Conservation (phyloP, 768 basidiomycete genomes). For the Coprinopsis strossmayeri region DNA sequence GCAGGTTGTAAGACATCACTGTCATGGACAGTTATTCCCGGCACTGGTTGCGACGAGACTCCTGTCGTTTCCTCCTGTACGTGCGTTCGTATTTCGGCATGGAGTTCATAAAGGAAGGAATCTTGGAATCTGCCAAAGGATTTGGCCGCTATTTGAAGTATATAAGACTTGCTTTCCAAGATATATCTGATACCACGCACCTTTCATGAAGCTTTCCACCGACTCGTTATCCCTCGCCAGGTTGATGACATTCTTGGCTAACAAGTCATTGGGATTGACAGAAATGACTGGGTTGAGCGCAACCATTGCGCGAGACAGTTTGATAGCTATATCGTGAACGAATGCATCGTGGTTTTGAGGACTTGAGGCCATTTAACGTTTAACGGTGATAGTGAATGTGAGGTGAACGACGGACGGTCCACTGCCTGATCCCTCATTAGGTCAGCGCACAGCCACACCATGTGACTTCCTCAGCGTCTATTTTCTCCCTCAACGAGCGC, state of each 20-base stretch:
- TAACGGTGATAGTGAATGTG: not conserved
- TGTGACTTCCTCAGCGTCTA: too few species aligned
- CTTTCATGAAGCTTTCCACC: constrained; percentile 58
- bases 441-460: too few species aligned
- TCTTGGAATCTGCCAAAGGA: constrained; percentile 85
- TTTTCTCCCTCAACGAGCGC: too few species aligned
- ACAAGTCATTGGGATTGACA: constrained; percentile 60
- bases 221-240: constrained; percentile 64
- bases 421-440: too few species aligned
- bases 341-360: constrained; percentile 32
- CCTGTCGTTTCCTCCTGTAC: constrained; percentile 57
- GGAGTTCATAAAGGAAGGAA: constrained; percentile 70
- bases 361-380: constrained; percentile 19
- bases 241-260: constrained; percentile 73
- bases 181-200: too few species aligned
- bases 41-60: constrained; percentile 49
- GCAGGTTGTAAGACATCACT: constrained; percentile 84
- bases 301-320: constrained; percentile 78
- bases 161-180: too few species aligned
- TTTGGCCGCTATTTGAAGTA: constrained; percentile 66
- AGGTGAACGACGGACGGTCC: too few species aligned
- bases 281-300: constrained; percentile 39
- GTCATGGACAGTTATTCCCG: constrained; percentile 72
- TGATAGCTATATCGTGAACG: constrained; percentile 65
- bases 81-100: constrained; percentile 73